phyloP scores from a whole-genome alignment of 371 early-diverging fungal species.

The Mortierella sp. region DNA sequence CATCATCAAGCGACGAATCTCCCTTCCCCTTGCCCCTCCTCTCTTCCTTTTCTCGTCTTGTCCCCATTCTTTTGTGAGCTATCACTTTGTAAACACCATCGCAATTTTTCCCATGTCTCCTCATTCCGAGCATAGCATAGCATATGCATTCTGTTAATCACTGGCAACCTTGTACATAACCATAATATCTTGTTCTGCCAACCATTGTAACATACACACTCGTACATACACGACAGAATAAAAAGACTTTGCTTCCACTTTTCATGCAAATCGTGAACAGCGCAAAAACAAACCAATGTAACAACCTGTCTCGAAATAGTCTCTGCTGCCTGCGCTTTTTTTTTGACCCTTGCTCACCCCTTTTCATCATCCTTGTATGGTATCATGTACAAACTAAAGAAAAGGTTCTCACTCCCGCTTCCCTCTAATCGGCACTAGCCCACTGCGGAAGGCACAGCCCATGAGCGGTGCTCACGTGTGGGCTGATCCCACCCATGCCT shows the following conservation, averaged over 20 bases:
- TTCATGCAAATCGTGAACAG: background rate
- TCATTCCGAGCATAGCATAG: too few species aligned
- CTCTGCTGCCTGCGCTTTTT: too few species aligned
- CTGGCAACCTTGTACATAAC: too few species aligned
- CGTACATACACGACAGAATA: too few species aligned
- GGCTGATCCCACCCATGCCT: background rate
- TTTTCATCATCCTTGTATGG: background rate
- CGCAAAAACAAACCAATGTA: too few species aligned
- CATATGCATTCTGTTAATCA: too few species aligned
- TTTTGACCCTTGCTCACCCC: too few species aligned
- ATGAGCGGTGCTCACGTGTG: conserved; percentile 1
- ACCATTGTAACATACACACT: too few species aligned
- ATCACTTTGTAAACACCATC: background rate
- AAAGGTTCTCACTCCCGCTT: background rate
- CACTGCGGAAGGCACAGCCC: background rate
- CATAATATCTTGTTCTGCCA: too few species aligned
- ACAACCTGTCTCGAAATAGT: too few species aligned
- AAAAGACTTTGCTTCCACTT: too few species aligned
- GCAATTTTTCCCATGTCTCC: too few species aligned
- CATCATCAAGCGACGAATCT: background rate
- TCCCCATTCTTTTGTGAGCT: background rate
- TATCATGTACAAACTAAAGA: background rate
- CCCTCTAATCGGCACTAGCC: background rate
- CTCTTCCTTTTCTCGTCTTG: background rate
- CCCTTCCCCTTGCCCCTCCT: background rate